Base-by-base conservation (phyloP, 2,329 filamentous ascomycete genomes). In the Fusarium austroafricanum region DNA sequence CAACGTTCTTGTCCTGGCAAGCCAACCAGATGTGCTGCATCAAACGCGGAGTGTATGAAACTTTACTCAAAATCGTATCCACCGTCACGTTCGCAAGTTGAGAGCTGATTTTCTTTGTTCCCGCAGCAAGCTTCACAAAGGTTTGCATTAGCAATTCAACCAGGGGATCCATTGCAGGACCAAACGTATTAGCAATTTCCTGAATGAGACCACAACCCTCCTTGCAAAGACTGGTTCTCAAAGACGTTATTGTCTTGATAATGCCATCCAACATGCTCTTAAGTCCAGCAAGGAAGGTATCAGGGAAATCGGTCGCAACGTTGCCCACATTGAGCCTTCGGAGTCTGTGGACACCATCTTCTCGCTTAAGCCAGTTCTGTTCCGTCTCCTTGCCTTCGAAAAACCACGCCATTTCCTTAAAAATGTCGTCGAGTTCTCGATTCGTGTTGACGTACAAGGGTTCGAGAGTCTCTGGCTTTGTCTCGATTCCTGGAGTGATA, bases 311-410 rank as follows among this genome's bases (percentile, higher is more conserved):
- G 26, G 86, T 85, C 1, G 92, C 88, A 7, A 90, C 92, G 76
- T 98, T 98, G 56, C 95, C 95, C 63, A 91, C 92, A 50, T 93
- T 88, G 26, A 97, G 85, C 67, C 89, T 87, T 52, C 95, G 89
- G 47, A 98, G 80, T 69, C 92, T 94, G 10, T 86, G 86, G 37
- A 94, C 86, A 75, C 88, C 90, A 81, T 95, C 92, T 78, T 98
- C 95, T 77, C 95, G 87, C 71, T 91, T 90, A 72, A 92, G 78
- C 95, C 95, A 98, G 75, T 98, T 98, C 61, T 92, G 89, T 76
- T 98, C 95, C 1, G 91, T 89, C 80, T 98, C 95, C 76, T 86
- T 93, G 52, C 94, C 94, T 70, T 97, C 94, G 66, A 97, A 97
- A 76, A 86, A 86, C 53, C 85, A 84, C 31, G 90, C 83, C 92